Conservation (phyloP, 306 rosid species). For the Myrica gale region DNA sequence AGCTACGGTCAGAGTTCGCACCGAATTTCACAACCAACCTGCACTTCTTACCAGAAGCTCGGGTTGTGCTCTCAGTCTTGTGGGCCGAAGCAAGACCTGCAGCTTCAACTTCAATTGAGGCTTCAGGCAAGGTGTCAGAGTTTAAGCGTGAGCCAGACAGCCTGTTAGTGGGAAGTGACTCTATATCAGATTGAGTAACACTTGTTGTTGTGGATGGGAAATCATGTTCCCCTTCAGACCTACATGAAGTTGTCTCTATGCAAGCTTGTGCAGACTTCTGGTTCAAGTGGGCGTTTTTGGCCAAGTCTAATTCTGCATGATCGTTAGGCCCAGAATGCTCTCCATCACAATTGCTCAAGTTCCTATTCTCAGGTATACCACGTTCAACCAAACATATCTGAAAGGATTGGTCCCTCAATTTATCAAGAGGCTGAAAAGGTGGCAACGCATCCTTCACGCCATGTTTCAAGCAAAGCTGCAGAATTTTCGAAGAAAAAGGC, state of each 20-base stretch:
- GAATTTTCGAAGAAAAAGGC: slow-evolving; percentile 52
- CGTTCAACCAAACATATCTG: slow-evolving; percentile 29
- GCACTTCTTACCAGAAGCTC: slow-evolving; percentile 46
- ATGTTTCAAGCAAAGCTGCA: slow-evolving; percentile 56
- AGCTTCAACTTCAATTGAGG: slow-evolving; percentile 33
- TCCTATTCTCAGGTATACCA: slow-evolving; percentile 17
- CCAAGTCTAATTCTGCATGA: slow-evolving; percentile 22
- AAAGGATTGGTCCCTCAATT: slow-evolving; percentile 31
- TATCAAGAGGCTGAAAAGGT: slow-evolving; percentile 46
- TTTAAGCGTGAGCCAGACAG: slow-evolving; percentile 31
- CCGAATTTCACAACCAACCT: slow-evolving; percentile 39
- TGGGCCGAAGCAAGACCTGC: slow-evolving; percentile 15
- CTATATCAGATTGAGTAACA: slow-evolving; percentile 42
- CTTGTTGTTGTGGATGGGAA: slow-evolving; percentile 44
- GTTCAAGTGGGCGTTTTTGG: slow-evolving; percentile 24
- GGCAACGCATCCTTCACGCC: slow-evolving; percentile 57
- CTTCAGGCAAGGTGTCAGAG: slow-evolving; percentile 34
- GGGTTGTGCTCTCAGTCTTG: slow-evolving; percentile 32
- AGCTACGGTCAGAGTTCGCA: slow-evolving; percentile 35
- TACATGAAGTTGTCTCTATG: slow-evolving; percentile 32
- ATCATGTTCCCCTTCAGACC: slow-evolving; percentile 49
- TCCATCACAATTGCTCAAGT: slow-evolving; percentile 18
- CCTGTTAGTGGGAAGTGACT: slow-evolving; percentile 38
- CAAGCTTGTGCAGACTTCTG: slow-evolving; percentile 33
- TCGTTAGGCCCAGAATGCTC: slow-evolving; percentile 33